Evolutionary conservation across 2,329 filamentous ascomycete genomes (phyloP), one percentile per base, ranked within the genome.

Genomic region (Fusarium humuli): DNA sequence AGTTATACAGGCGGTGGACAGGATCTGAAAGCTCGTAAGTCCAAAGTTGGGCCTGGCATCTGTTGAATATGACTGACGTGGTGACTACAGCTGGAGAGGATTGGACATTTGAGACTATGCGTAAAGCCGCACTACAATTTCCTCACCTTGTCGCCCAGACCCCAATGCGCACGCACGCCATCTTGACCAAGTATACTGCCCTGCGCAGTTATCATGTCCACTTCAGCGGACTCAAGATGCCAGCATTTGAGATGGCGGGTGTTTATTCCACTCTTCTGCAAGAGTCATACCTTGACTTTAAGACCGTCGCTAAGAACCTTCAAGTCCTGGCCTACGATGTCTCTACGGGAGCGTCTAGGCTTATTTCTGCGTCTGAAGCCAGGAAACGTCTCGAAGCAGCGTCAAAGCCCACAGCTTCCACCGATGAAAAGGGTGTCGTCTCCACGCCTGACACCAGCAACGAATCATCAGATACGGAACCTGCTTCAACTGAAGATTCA

Each of bases 281-380:
- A 9, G 61, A 65, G 22, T 50, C 56, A 11, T 65, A 65, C 22
- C 61, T 65, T 1, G 61, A 65, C 50, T 65, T 47, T 32, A 60
- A 65, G 45, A 47, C 57, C 8, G 23, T 65, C 2, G 11, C 34
- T 7, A 61, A 53, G 44, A 47, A 46, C 9, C 50, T 65, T 13
- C 61, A 64, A 27, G 49, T 64, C 6, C 18, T 64, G 18, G 49
- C 61, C 5, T 64, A 45, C 20, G 57, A 59, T 7, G 61, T 55
- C 23, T 59, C 55, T 7, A 16, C 22, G 2, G 55, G 61, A 6
- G 32, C 25, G 5, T 22, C 34, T 6, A 32, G 27, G 34, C 54
- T 63, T 11, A 18, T 63, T 2, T 37, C 55, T 16, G 23, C 54
- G 6, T 23, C 46, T 0, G 25, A 29, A 22, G 4, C 42, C 4